A percentile compares a stretch with the other conserved stretches of the same genome.
Conservation (phyloP, 306 rosid species). For the Trifolium fragiferum region DNA sequence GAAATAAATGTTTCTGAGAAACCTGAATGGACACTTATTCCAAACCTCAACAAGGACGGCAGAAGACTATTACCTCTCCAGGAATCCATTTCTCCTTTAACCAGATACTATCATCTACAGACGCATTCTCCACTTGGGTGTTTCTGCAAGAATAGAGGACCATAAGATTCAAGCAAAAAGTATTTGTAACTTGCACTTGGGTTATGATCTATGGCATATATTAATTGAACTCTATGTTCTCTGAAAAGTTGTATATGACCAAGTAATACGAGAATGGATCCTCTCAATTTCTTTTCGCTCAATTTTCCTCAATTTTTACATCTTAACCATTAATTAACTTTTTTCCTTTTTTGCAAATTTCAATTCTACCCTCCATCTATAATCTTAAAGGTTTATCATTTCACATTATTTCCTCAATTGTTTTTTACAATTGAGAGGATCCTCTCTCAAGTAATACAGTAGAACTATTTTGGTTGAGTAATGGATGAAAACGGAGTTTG, state of each 20-base stretch:
- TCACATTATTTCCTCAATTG: too few relatives aligned
- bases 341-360: too few relatives aligned
- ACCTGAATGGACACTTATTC: neutral
- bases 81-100: constrained; percentile 79
- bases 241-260: constrained; percentile 2
- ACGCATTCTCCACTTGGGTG: constrained; percentile 46
- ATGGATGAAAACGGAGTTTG: constrained; percentile 19
- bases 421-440: too few relatives aligned
- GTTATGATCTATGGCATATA: constrained; percentile 8
- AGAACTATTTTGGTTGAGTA: constrained; percentile 31
- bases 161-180: constrained; percentile 18
- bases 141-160: constrained; percentile 53
- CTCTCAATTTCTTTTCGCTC: too few relatives aligned
- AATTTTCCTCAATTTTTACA: too few relatives aligned
- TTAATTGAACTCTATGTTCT: constrained; percentile 23
- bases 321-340: too few relatives aligned
- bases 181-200: constrained; percentile 13
- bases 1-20: neutral
- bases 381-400: too few relatives aligned
- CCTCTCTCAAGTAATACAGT: neutral
- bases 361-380: too few relatives aligned
- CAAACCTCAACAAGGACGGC: constrained; percentile 1
- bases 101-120: constrained; percentile 67
- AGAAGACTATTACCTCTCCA: constrained; percentile 75
- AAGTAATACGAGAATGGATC: too few relatives aligned